Percentiles rank a stretch among this genome's conserved stretches.
Evolutionary conservation across 2,329 filamentous ascomycete genomes (phyloP).

Genomic region (Endocalyx cinctus): DNA sequence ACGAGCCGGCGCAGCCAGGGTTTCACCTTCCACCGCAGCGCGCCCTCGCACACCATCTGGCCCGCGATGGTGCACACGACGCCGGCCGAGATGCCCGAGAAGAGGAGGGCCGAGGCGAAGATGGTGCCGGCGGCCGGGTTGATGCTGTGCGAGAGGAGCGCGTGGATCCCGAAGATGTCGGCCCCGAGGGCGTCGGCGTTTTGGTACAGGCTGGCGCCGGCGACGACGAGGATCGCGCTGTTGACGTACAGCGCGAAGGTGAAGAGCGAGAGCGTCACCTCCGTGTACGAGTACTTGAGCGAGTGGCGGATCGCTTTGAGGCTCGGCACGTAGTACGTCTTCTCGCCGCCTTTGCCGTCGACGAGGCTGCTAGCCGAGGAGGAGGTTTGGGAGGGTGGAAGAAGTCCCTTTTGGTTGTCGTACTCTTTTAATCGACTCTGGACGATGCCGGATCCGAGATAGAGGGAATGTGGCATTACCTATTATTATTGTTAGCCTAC

Average conservation of each 20-base stretch:
- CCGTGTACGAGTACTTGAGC: slow-evolving; percentile 67
- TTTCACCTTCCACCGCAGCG: slow-evolving; percentile 66
- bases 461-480: slow-evolving; percentile 43
- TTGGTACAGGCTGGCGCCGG: slow-evolving; percentile 69
- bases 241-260: slow-evolving; percentile 84
- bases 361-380: slow-evolving; percentile 18
- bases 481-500: no score
- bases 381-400: slow-evolving; percentile 30
- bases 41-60: slow-evolving; percentile 84
- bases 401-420: slow-evolving; percentile 52
- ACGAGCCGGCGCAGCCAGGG: slow-evolving; percentile 77
- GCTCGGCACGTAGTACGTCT: slow-evolving; percentile 64
- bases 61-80: slow-evolving; percentile 87
- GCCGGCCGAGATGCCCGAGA: slow-evolving; percentile 76
- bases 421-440: slow-evolving; percentile 63
- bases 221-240: slow-evolving; percentile 75
- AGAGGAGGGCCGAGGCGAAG: slow-evolving; percentile 76
- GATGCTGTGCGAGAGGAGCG: slow-evolving; percentile 63
- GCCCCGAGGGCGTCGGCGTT: slow-evolving; percentile 58
- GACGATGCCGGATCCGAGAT: slow-evolving; percentile 65
- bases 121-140: slow-evolving; percentile 73
- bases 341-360: slow-evolving; percentile 28
- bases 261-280: slow-evolving; percentile 68
- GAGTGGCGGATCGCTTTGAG: slow-evolving; percentile 68
- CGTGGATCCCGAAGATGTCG: slow-evolving; percentile 80